Conservation (phyloP, 202 grass and related monocot genomes). For the Bolboschoenoplectus hybrid region DNA sequence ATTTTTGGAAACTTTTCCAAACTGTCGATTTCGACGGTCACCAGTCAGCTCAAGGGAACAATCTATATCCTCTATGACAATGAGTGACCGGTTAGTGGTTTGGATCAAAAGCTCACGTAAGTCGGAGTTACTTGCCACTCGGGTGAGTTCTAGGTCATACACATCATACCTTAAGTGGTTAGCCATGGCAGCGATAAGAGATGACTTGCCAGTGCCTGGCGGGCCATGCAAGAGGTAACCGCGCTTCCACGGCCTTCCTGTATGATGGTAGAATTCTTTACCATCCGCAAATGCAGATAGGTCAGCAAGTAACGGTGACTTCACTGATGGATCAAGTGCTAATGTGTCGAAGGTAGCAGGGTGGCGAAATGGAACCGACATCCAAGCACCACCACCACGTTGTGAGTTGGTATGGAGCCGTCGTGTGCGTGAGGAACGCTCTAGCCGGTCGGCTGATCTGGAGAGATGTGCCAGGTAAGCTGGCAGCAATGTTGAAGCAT, state of each 20-base stretch:
- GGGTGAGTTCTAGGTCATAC: constrained; percentile 92
- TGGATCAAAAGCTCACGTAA: constrained; percentile 79
- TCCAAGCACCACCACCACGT: constrained; percentile 55
- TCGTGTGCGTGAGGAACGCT: constrained; percentile 72
- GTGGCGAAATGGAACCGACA: constrained; percentile 83
- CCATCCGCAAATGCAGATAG: constrained; percentile 70
- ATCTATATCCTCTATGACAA: constrained; percentile 95
- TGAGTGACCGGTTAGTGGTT: constrained; percentile 84
- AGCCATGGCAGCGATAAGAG: constrained; percentile 90
- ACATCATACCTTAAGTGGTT: constrained; percentile 95
- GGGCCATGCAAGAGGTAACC: constrained; percentile 89
- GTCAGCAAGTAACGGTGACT: constrained; percentile 63
- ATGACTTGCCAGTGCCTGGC: constrained; percentile 78
- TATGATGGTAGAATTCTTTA: constrained; percentile 78
- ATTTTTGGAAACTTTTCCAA: constrained; percentile 40
- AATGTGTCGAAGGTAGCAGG: constrained; percentile 89
- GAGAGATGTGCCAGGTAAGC: constrained; percentile 75
- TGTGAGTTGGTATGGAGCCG: constrained; percentile 77
- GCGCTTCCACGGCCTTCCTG: constrained; percentile 78
- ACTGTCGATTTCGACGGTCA: constrained; percentile 44
- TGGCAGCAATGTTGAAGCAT: constrained; percentile 63
- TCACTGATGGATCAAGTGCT: constrained; percentile 71
- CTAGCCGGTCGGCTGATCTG: constrained; percentile 64
- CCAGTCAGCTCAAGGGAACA: constrained; percentile 90
- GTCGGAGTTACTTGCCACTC: constrained; percentile 73